Base-by-base conservation (phyloP, 2,329 filamentous ascomycete genomes). In the Ophiobolus disseminans region DNA sequence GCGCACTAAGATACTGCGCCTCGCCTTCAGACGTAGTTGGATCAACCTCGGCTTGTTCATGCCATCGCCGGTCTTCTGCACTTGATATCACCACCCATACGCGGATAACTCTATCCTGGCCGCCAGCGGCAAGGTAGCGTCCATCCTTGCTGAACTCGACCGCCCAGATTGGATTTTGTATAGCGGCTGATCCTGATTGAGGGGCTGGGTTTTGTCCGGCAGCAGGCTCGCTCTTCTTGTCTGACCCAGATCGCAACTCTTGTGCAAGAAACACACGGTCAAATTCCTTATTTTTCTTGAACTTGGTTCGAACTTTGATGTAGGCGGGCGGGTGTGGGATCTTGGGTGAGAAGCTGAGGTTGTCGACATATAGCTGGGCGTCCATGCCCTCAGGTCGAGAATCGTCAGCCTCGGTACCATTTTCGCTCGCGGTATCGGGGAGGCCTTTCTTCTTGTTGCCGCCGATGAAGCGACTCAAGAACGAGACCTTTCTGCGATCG, bases 111-210 rank as follows among this genome's bases (percentile, higher is more conserved):
- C 85, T 85, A 69, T 97, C 94, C 59, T 93, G 90, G 3, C 94
- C 94, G 9, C 89, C 94, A n/a, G 91, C 91, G 5, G 94, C 94
- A 14, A 99, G 79, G 69, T 92, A 96, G 64, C 82, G 89, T 4
- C 94, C 94, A 75, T 97, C 93, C 51, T 87, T 87, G 65, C 93
- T 97, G 66, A 97, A 97, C 64, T 94, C 90, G 55, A 90, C 85
- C 0, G 93, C 87, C 94, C 94, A 99, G 25, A 96, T 86, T 0
- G 94, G 91, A 51, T 89, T 79, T 40, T 79, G 79, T 31, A 42
- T 60, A 2, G 63, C 67, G 4, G 69, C 68, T 5, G 68, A 57
- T 8, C 70, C 70, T 5, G 69, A 71, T 17, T 69, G 68, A 6
- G 66, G 63, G 1, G 55, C 62, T 20, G 68, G 62, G 48, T 63